Evolutionary conservation across 2,329 filamentous ascomycete species (phyloP), one percentile per base, ranked within the genome.

Genomic region (Fusarium oxysporum): DNA sequence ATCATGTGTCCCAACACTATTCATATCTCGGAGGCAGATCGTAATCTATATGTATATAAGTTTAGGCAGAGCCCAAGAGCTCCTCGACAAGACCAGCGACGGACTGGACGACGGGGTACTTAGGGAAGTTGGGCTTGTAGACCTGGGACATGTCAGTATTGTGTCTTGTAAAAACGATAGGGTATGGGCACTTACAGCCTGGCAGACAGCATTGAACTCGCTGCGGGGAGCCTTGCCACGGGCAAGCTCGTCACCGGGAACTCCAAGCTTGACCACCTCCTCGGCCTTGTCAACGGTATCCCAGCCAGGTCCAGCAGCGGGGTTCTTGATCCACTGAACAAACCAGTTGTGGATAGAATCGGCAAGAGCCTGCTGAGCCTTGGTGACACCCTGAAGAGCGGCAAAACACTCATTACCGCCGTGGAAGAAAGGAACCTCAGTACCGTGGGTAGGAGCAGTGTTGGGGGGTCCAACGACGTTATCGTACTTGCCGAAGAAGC

Each of bases 271-370:
- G 25, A 62, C 72, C 32, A 76, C 11, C 23, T 62, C 59, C 40
- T 67, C 71, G 19, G 66, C 43, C 19, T 47, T n/a, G 13, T 51
- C 59, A 19, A 77, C 78, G 35, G 80, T 80, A 16, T 77, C 75
- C 83, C 83, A 85, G 25, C 83, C 84, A 40, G 84, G 83, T 3
- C 83, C 82, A 9, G 80, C 81, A 33, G 78, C 64, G 0, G 83
- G 83, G 69, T 84, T 79, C 78, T 85, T 85, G 70, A 85, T 83
- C 82, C 83, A 85, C 7, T 76, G 71, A 4, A 85, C 82, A 32
- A 85, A 83, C 83, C 83, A 85, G 54, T 79, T 77, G 54, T 85
- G 81, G 35, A 82, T 82, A 16, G 78, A 83, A 62, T 85, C 82
- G 7, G 84, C 83, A 17, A 85, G 75, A 2, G 79, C 81, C 59